These are phyloP conservation scores for Naematelia aurantialba DNA, from an alignment of 768 basidiomycete genomes.

Conservation along the genomic window DNA sequence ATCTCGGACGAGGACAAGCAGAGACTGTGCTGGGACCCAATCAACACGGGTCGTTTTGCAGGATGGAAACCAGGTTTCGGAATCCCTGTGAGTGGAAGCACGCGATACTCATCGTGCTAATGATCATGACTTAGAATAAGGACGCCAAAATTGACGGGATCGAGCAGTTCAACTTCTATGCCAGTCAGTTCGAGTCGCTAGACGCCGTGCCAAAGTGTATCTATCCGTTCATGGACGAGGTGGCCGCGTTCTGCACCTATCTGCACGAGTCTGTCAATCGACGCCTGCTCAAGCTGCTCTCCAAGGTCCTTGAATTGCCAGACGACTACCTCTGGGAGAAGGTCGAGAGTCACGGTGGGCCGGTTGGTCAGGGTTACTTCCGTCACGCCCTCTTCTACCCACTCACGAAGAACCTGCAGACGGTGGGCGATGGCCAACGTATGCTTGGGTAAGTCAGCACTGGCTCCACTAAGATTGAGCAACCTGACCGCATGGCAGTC, in stretches of 20 bases:
- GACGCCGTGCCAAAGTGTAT: conserved; percentile 12
- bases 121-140: conserved; percentile 9
- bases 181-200: conserved; percentile 10
- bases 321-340: conserved; percentile 38
- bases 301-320: conserved; percentile 32
- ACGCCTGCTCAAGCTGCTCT: conserved; percentile 28
- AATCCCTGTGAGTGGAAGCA: conserved; percentile 17
- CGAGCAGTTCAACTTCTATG: conserved; percentile 33
- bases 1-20: conserved; percentile 32
- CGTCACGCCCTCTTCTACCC: conserved; percentile 30
- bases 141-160: conserved; percentile 19
- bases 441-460: conserved; percentile 10
- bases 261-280: conserved; percentile 26
- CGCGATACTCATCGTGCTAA: neutral
- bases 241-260: conserved; percentile 20
- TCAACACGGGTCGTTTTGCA: conserved; percentile 22
- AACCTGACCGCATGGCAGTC: conserved; percentile 11
- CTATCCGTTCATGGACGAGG: conserved; percentile 27
- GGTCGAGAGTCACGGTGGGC: conserved; percentile 24
- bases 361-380: conserved; percentile 27
- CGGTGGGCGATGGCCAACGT: conserved; percentile 20
- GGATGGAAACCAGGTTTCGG: conserved; percentile 31
- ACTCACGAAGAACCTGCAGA: conserved; percentile 1
- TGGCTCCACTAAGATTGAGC: neutral
- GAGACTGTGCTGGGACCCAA: conserved; percentile 26